Evolutionary conservation across 2,329 filamentous ascomycete species (phyloP).

Genomic region (Cytospora paraplurivora): DNA sequence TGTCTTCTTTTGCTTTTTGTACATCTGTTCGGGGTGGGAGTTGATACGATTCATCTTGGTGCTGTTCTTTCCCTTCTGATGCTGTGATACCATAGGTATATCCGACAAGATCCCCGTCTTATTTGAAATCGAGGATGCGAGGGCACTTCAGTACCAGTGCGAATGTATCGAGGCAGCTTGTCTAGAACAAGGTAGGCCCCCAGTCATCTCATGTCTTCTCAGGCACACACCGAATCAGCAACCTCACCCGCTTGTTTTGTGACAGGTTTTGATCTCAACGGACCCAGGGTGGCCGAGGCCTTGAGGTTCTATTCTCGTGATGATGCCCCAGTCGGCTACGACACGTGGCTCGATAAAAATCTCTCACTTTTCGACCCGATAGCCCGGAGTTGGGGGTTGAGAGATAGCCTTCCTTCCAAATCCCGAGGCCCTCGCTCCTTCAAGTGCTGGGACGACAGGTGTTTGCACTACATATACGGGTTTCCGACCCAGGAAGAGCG

Average conservation of each 20-base stretch:
- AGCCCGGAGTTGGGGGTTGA: conserved; percentile 44
- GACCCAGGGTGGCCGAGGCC: conserved; percentile 43
- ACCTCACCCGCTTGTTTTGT: conserved; percentile 8
- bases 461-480: conserved; percentile 61
- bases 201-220: conserved; percentile 2
- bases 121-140: conserved; percentile 59
- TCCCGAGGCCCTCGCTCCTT: conserved; percentile 45
- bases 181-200: conserved; percentile 48
- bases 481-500: conserved; percentile 54
- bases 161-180: conserved; percentile 59
- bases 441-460: conserved; percentile 59
- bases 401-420: conserved; percentile 41
- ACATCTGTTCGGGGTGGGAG: background rate
- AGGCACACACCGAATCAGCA: conserved; percentile 6
- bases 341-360: conserved; percentile 56
- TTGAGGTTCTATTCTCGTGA: conserved; percentile 42
- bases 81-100: conserved; percentile 39
- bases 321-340: conserved; percentile 51
- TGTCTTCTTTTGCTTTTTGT: background rate
- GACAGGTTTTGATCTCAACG: conserved; percentile 46
- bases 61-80: conserved; percentile 31
- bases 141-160: conserved; percentile 59
- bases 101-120: conserved; percentile 46
- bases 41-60: conserved; percentile 4
- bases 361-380: conserved; percentile 52